phyloP scores from a whole-genome alignment of 495 filamentous ascomycete species.

The Pseudoneurospora amorphoporcata region DNA sequence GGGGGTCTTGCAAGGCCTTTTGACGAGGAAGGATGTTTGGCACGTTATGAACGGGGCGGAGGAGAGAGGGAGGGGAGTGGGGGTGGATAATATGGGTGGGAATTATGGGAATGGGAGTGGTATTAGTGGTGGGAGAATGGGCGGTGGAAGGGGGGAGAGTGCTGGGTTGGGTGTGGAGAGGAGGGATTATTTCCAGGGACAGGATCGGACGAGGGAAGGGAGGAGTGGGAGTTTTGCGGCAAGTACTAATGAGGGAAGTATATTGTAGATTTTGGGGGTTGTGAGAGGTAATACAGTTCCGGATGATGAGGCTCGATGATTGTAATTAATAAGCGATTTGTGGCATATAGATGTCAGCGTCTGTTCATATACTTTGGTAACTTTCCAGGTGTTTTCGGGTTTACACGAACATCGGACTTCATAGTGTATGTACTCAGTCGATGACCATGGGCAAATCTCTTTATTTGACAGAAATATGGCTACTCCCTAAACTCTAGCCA shows the following conservation, averaged over 20 bases:
- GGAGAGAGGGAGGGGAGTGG: constrained; percentile 28
- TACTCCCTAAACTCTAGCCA: too few species aligned
- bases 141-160: constrained; percentile 13
- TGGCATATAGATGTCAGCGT: neutral
- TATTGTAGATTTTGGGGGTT: constrained; percentile 9
- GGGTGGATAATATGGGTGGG: constrained; percentile 14
- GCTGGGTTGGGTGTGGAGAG: constrained; percentile 12
- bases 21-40: constrained; percentile 99
- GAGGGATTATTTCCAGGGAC: neutral
- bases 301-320: neutral
- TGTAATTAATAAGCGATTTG: neutral
- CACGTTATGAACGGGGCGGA: constrained; percentile 77
- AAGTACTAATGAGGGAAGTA: constrained; percentile 14
- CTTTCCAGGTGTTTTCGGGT: too few species aligned
- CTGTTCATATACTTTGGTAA: too few species aligned
- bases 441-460: too few species aligned
- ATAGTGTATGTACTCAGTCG: too few species aligned
- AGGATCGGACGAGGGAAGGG: constrained; percentile 2
- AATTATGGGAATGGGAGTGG: constrained; percentile 2
- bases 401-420: neutral
- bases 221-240: constrained; percentile 10
- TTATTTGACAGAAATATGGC: too few species aligned
- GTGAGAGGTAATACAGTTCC: neutral
- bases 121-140: neutral
- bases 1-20: constrained; percentile 69